Base-by-base conservation (phyloP, 179 eudicot species). In the Drosera spatulata region DNA sequence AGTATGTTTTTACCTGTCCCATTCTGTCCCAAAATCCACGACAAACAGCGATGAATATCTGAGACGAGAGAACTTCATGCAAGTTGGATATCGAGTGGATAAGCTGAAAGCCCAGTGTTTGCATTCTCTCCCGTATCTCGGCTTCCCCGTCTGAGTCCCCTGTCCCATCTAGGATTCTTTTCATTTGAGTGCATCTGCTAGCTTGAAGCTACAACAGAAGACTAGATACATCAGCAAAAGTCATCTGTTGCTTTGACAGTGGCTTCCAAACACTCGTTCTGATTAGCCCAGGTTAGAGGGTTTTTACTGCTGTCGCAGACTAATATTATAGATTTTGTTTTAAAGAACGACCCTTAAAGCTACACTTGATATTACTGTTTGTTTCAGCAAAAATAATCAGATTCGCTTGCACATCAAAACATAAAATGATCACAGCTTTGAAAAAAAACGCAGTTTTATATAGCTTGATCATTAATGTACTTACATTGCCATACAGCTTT, bases 11-110 rank as follows among this genome's bases (percentile, higher is more conserved):
- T 77, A 88, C 96, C 85, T 88, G 96, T 38, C 96, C 96, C 90
- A 85, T 88, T 72, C 79, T 71, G 68, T 88, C 90, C 96, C 96
- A 88, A 49, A 83, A 81, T 22, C 86, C 94, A 56, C 90, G 93
- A 60, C 82, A 79, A 9, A 69, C 63, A 50, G 94, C 84, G 42
- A 83, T 69, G 53, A 88, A 88, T 65, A 88, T 85, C 64, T 74
- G 84, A 66, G 81, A 80, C 22, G 77, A 66, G 61, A 88, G 85
- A 56, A 82, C 87, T 63, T 83, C 87, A 40, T 88, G 96, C 69
- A 88, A 70, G 55, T 88, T 88, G 56, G 87, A 74, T 59, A 88
- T 75, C 53, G 83, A 79, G 53, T 88, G 94, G 2, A 67, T 70
- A 44, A 88, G 78, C 59, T 83, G 90, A 45, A 73, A 74, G 66